Evolutionary conservation across 495 filamentous ascomycete genomes (phyloP).

Genomic region (Lasiosphaeria ovina): DNA sequence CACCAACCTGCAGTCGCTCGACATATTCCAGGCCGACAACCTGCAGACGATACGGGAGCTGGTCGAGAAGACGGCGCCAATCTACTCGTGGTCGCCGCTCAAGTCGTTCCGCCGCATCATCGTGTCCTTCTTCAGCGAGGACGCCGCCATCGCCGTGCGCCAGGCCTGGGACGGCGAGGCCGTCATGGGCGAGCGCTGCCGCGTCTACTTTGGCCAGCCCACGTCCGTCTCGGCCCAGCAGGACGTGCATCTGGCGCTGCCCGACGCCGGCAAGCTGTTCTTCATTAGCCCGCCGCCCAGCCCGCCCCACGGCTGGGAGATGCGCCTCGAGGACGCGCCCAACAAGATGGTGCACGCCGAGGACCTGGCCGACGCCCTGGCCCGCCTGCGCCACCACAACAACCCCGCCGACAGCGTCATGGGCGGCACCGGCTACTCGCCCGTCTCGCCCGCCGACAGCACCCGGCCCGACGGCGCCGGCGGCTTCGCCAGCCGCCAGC

Average conservation of each 20-base stretch:
- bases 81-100: conserved; percentile 87
- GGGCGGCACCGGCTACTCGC: conserved; percentile 17
- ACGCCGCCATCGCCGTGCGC: conserved; percentile 71
- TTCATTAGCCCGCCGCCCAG: conserved; percentile 93
- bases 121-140: conserved; percentile 74
- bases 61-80: conserved; percentile 63
- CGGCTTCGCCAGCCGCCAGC: conserved; percentile 17
- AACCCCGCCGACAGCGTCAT: conserved; percentile 23
- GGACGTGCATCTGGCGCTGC: conserved; percentile 67
- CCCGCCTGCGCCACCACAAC: conserved; percentile 55
- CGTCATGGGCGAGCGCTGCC: conserved; percentile 66
- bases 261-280: conserved; percentile 86
- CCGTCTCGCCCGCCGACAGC: conserved; percentile 34
- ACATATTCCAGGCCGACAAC: conserved; percentile 75
- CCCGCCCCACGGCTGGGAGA: conserved; percentile 91
- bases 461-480: conserved; percentile 1
- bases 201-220: conserved; percentile 85
- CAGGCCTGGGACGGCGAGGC: conserved; percentile 66
- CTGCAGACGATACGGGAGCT: conserved; percentile 72
- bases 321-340: conserved; percentile 83
- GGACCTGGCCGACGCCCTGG: conserved; percentile 78
- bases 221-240: conserved; percentile 49
- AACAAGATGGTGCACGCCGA: conserved; percentile 92
- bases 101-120: conserved; percentile 91
- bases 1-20: conserved; percentile 75